Evolutionary conservation across 768 basidiomycete species (phyloP), one percentile per base, ranked within the genome.

Genomic region (Termitomyces sp.): DNA sequence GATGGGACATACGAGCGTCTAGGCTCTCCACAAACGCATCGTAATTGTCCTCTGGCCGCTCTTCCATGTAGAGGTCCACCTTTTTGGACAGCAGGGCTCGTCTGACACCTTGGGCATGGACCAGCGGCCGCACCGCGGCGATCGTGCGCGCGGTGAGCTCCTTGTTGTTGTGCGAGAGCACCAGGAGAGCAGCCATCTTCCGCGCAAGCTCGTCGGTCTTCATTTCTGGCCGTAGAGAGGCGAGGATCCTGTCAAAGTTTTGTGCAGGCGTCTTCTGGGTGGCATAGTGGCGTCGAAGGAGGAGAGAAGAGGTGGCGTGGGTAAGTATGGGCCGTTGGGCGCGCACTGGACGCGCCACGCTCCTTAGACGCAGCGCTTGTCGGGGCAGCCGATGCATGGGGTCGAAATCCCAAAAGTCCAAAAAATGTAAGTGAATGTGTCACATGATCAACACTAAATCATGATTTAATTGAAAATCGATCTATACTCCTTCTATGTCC

Each of bases 261-360:
- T 61, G 49, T 2, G 26, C 14, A 18, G 52, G 53, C 12, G 39
- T 18, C 22, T 31, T 54, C 24, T 61, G 60, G 56, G 36, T 59
- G 44, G 57, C 41, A 62, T 65, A 63, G 26, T 57, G 59, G 31
- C 64, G 63, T 9, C 60, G 36, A 14, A 47, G 56, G 18, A 52
- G 20, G 24, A 32, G 7, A 26, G 50, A 44, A 20, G 59, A 32
- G 14, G 31, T 29, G 2, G n/a, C 20, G 16, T 22, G 42, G 5
- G 59, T 7, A 5, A 37, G 26, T 4, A 52, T 29, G 29, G 55
- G 59, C 39, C 36, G 62, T 41, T 65, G 71, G 13, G 61, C 66
- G 63, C 72, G 69, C 56, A 67, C 61, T 51, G 64, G 65, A 59
- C 72, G 73, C 56, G 71, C 63, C 39, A 68, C 53, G 27, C 66